Evolutionary conservation across 1,284 basidiomycete genomes (phyloP), one percentile per base, ranked within the genome.

Genomic region (Clitocybe nebularis): DNA sequence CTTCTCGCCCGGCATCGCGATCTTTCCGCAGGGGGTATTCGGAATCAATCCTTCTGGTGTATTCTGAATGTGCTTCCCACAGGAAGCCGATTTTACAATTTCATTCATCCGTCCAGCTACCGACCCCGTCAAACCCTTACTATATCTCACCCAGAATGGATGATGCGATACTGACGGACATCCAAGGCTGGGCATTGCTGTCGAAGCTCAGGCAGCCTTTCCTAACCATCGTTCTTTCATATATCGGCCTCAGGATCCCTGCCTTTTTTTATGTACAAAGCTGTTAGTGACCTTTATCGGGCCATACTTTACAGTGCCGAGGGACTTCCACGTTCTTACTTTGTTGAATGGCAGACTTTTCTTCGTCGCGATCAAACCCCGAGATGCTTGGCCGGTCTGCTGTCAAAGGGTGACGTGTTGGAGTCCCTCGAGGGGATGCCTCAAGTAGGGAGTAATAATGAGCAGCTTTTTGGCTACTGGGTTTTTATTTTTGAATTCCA

Each of bases 1-100:
- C 47, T 50, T 58, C 29, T 29, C 49, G 53, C 53, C 44, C 40
- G 35, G 39, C 49, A 60, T 63, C 61, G 58, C 60, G 61, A 52
- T 59, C 59, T 60, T 53, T 48, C 57, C 55, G 55, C 56, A 54
- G n/a, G n/a, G n/a, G n/a, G n/a, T 32, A 16, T 41, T 16, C 36
- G 26, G 13, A 36, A 37, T 29, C 23, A 36, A 28, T 29, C 38
- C 38, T 34, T 42, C 14, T 11, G 21, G 13, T n/a, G 16, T 16
- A 8, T 20, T 26, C 14, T 21, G 28, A 28, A 5, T 24, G 26
- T 34, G 21, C 11, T 29, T 20, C 29, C 4, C 11, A 23, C 29
- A 41, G 14, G 22, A 32, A 34, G 11, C 29, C 19, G 14, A 22
- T 23, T 28, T 39, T 6, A n/a, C n/a, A n/a, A n/a, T n/a, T n/a